Percentiles rank a stretch among this genome's conserved stretches.
Evolutionary conservation across 1,284 basidiomycete genomes (phyloP).

Genomic region (Ustilago trichophora): DNA sequence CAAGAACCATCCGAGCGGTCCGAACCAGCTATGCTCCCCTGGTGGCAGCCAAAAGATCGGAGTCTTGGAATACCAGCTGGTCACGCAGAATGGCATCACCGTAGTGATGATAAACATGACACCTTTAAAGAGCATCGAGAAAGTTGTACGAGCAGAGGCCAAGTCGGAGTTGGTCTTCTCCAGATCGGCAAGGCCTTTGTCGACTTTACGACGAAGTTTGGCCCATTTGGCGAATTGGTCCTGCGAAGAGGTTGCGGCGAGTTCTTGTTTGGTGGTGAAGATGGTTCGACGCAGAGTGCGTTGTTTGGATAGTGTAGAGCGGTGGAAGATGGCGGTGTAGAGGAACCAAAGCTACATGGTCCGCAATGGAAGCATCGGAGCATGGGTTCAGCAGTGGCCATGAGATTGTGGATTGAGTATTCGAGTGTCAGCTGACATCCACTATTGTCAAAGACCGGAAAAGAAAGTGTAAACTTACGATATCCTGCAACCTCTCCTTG

Average conservation of each 20-base stretch:
- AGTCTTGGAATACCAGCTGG: slow-evolving; percentile 61
- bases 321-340: slow-evolving; percentile 42
- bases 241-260: slow-evolving; percentile 88
- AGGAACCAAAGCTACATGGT: slow-evolving; percentile 22
- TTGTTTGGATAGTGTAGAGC: slow-evolving; percentile 33
- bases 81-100: slow-evolving; percentile 55
- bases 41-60: slow-evolving; percentile 65
- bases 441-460: no score
- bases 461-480: no score
- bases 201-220: slow-evolving; percentile 85
- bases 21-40: slow-evolving; percentile 49
- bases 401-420: no score
- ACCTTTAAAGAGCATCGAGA: slow-evolving; percentile 52
- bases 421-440: no score
- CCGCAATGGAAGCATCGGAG: neutral
- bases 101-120: slow-evolving; percentile 59
- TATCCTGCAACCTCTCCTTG: slow-evolving; percentile 36
- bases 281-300: slow-evolving; percentile 48
- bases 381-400: no score
- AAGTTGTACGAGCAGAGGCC: slow-evolving; percentile 34
- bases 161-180: slow-evolving; percentile 76
- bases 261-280: slow-evolving; percentile 79
- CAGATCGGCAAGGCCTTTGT: slow-evolving; percentile 91
- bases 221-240: slow-evolving; percentile 99
- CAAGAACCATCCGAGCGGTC: slow-evolving; percentile 55